Evolutionary conservation across 352 stramenopile species (phyloP), one percentile per base, ranked within the genome.

Genomic region (Phytophthora foliorum): DNA sequence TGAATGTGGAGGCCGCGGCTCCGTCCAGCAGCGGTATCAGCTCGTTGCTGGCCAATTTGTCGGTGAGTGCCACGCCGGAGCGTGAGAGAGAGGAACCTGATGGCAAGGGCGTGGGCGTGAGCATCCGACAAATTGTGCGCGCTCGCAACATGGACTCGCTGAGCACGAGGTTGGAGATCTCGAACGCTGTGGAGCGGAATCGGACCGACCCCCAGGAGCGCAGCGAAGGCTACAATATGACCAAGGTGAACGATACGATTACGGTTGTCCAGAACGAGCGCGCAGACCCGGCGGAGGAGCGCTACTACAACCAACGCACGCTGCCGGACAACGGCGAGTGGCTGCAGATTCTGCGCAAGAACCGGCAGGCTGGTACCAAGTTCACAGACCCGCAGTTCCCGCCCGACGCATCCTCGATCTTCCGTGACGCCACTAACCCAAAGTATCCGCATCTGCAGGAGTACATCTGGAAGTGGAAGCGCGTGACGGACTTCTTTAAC

Each of bases 301-400:
- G 73, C 13, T 93, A 89, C 41, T 92, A 91, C 73, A 79, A 93
- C 27, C 72, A 81, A 45, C 82, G 77, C 8, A 83, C 84, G 48
- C 67, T 94, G 24, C 82, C 86, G 0, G 88, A 95, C 54, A 84
- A 88, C 58, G 64, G 65, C 50, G 81, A 92, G 48, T 95, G 88
- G 88, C 73, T 90, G 8, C 80, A 93, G 29, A 79, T 94, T 17
- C 67, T 95, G 57, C 88, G 86, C 45, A 86, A 83, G 53, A 77
- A 95, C 36, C 84, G 88, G 16, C 84, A 92, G 53, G 78, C 68
- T 38, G 80, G 84, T 13, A 80, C 86, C 16, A 90, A 93, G 66
- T 94, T 94, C 48, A 95, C 86, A n/a, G 88, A 95, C 62, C 76
- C 86, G 22, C 84, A 93, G 59, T 95, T 95, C 58, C 81, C 86